Percentiles rank a stretch among this genome's conserved stretches.
Conservation (phyloP, 2,329 filamentous ascomycete species). For the Phoma sp. region DNA sequence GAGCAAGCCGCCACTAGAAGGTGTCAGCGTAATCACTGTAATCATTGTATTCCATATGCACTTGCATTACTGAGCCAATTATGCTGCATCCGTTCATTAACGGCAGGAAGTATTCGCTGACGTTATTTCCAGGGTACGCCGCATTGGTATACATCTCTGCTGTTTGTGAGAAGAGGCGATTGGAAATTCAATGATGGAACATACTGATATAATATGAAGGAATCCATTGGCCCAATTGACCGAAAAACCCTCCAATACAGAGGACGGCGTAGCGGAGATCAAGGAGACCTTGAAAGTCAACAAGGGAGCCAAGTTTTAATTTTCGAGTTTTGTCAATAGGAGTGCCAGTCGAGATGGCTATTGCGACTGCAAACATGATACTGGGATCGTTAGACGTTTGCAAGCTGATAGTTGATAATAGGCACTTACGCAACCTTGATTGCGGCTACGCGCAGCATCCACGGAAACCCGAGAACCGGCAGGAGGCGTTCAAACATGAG, state of each 20-base stretch:
- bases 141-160: constrained; percentile 66
- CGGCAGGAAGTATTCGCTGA: constrained; percentile 55
- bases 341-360: constrained; percentile 39
- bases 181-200: neutral
- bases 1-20: constrained; percentile 55
- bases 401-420: constrained; percentile 50
- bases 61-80: constrained; percentile 59
- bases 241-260: constrained; percentile 34
- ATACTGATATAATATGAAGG: constrained; percentile 48
- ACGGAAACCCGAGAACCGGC: constrained; percentile 63
- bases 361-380: constrained; percentile 53
- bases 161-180: neutral
- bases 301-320: constrained; percentile 31
- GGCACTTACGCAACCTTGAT: constrained; percentile 51
- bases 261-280: constrained; percentile 41
- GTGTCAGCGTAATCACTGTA: neutral
- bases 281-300: constrained; percentile 45
- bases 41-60: neutral
- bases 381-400: constrained; percentile 57
- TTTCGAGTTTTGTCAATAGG: constrained; percentile 13
- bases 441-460: constrained; percentile 66
- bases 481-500: constrained; percentile 62
- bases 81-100: constrained; percentile 59
- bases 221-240: constrained; percentile 39
- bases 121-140: constrained; percentile 55